Evolutionary conservation across 2,329 filamentous ascomycete species (phyloP).

Genomic region (Colletotrichum cereale): DNA sequence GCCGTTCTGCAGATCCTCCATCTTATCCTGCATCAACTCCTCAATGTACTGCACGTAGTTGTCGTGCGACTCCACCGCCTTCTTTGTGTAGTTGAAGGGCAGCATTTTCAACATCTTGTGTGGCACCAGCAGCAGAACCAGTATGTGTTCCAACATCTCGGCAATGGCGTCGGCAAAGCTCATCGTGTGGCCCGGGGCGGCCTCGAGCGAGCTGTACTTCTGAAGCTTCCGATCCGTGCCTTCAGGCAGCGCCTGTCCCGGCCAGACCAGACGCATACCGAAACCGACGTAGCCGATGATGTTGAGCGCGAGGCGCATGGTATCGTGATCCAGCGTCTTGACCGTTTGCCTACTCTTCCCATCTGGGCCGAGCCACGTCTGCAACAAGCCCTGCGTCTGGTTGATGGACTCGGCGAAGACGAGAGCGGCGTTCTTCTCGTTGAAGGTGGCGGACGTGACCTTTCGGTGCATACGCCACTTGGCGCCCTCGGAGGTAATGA

Average conservation of each 20-base stretch:
- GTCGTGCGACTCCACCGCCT: constrained; percentile 65
- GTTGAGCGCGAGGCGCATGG: constrained; percentile 71
- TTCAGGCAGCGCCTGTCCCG: constrained; percentile 67
- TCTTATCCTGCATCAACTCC: constrained; percentile 75
- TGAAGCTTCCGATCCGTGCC: constrained; percentile 58
- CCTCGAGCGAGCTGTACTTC: constrained; percentile 62
- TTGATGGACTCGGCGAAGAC: constrained; percentile 71
- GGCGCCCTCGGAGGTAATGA: constrained; percentile 77
- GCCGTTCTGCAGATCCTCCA: constrained; percentile 54
- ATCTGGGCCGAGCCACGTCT: constrained; percentile 64
- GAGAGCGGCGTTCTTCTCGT: constrained; percentile 78
- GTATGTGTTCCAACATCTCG: constrained; percentile 71
- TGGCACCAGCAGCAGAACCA: constrained; percentile 72
- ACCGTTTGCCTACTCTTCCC: constrained; percentile 58
- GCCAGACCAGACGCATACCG: constrained; percentile 71
- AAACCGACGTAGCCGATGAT: constrained; percentile 78
- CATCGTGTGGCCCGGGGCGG: constrained; percentile 68
- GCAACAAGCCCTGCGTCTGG: constrained; percentile 73
- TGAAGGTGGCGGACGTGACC: constrained; percentile 78
- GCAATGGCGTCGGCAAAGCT: constrained; percentile 75
- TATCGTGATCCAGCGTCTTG: constrained; percentile 69
- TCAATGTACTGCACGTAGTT: constrained; percentile 79
- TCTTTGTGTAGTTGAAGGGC: constrained; percentile 64
- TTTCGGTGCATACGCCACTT: constrained; percentile 81
- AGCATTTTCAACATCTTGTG: constrained; percentile 63